Percentiles rank a stretch among this genome's conserved stretches.
Conservation (phyloP, 306 rosid species). For the Alnus glutinosa region DNA sequence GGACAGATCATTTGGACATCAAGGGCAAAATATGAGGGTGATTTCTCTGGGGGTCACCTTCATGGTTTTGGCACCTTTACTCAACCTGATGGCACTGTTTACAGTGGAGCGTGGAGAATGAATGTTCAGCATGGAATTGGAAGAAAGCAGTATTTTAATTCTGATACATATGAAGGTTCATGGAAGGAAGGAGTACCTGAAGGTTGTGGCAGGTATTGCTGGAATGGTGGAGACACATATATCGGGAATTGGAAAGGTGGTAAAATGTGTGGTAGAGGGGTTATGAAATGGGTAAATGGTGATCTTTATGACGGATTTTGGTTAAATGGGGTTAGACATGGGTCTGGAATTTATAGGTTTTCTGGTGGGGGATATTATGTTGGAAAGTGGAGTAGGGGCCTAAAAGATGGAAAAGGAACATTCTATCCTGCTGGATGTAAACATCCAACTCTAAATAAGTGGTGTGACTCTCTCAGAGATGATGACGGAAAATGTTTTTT, state of each 20-base stretch:
- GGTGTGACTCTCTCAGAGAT: slow-evolving; percentile 45
- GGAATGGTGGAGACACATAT: slow-evolving; percentile 69
- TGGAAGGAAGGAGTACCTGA: slow-evolving; percentile 94
- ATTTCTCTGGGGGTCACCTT: slow-evolving; percentile 77
- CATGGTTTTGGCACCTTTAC: slow-evolving; percentile 78
- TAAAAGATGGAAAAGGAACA: slow-evolving; percentile 93
- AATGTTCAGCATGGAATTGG: slow-evolving; percentile 81
- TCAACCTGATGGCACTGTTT: slow-evolving; percentile 47
- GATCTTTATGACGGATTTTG: slow-evolving; percentile 78
- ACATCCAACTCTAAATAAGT: slow-evolving; percentile 62
- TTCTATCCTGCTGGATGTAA: slow-evolving; percentile 78
- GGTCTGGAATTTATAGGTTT: slow-evolving; percentile 77
- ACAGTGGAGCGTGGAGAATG: slow-evolving; percentile 88
- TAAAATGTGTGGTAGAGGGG: slow-evolving; percentile 81
- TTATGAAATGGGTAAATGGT: slow-evolving; percentile 85
- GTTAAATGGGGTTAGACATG: slow-evolving; percentile 76
- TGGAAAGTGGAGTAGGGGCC: slow-evolving; percentile 83
- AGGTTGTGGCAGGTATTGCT: slow-evolving; percentile 75
- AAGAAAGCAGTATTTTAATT: slow-evolving; percentile 61
- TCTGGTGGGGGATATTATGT: slow-evolving; percentile 76
- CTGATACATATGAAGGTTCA: slow-evolving; percentile 74
- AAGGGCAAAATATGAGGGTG: slow-evolving; percentile 82
- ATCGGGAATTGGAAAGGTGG: slow-evolving; percentile 85
- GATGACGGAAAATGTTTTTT: slow-evolving; percentile 26
- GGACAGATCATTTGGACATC: slow-evolving; percentile 71